Conservation (phyloP, 31 red algal species). For the Asparagopsis taxiformis region DNA sequence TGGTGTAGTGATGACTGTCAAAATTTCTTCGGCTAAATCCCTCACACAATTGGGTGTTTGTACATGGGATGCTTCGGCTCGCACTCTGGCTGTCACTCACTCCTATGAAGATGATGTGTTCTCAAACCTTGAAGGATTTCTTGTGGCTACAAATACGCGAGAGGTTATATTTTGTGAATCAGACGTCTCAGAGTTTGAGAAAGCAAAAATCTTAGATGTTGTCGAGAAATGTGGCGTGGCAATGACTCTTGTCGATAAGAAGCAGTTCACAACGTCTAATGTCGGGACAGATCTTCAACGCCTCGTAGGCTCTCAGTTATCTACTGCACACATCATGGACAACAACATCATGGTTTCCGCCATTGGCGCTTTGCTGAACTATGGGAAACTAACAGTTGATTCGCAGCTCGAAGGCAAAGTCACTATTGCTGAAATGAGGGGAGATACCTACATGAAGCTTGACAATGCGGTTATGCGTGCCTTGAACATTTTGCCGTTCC, state of each 20-base stretch:
- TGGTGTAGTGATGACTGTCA: conserved; percentile 40
- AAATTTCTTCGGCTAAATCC: conserved; percentile 10
- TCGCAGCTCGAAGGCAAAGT: conserved; percentile 31
- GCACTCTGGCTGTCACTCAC: conserved; percentile 27
- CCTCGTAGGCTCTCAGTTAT: conserved; percentile 47
- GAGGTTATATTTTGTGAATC: conserved; percentile 69
- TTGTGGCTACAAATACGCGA: conserved; percentile 65
- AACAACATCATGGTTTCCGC: conserved; percentile 33
- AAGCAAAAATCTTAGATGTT: conserved; percentile 56
- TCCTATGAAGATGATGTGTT: conserved; percentile 68
- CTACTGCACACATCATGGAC: conserved; percentile 59
- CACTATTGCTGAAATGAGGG: conserved; percentile 18
- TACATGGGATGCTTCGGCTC: conserved; percentile 51
- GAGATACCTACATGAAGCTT: conserved; percentile 46
- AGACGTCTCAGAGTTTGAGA: conserved; percentile 56
- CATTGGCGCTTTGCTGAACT: conserved; percentile 56
- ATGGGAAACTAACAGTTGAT: conserved; percentile 50
- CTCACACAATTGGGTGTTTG: conserved; percentile 34
- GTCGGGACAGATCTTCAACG: conserved; percentile 41
- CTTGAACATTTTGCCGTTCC: conserved; percentile 77
- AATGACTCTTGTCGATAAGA: conserved; percentile 49
- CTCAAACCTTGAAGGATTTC: conserved; percentile 52
- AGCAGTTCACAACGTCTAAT: conserved; percentile 40
- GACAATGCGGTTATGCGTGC: conserved; percentile 85
- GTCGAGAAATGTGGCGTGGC: conserved; percentile 58